Percentiles rank a stretch among this genome's conserved stretches.
These are phyloP conservation scores for Nicotiana attenuata DNA, from an alignment of 257 asterid species.

Conservation along the genomic window DNA sequence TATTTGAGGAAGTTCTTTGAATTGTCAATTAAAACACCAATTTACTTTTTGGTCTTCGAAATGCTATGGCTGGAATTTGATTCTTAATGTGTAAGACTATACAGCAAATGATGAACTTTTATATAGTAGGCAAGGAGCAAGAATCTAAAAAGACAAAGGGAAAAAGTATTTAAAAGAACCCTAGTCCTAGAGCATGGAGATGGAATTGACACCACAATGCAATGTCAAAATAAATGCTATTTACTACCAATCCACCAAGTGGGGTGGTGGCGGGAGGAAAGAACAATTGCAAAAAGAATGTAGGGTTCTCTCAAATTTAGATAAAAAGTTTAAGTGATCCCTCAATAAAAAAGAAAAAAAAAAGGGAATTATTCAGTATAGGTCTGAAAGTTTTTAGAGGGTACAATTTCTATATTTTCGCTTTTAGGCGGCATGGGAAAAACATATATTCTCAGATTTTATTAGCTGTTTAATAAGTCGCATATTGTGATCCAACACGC, in stretches of 20 bases:
- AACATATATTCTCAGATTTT: not conserved
- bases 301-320: not conserved
- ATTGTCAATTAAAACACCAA: not conserved
- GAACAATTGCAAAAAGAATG: not conserved
- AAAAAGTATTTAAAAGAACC: not conserved
- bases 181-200: not conserved
- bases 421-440: not conserved
- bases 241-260: not conserved
- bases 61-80: not conserved
- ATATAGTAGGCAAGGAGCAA: not conserved
- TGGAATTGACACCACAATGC: not conserved
- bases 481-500: not conserved
- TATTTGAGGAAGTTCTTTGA: not conserved
- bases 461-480: not conserved
- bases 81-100: not conserved
- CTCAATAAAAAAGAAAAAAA: not conserved
- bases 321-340: not conserved
- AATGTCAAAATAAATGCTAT: not conserved
- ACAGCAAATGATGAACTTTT: not conserved
- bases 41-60: not conserved
- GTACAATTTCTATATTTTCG: not conserved
- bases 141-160: not conserved
- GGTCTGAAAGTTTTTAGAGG: not conserved
- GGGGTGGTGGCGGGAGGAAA: not conserved
- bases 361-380: not conserved